These are phyloP conservation scores for Neocucurbitaria cava DNA, from an alignment of 2,329 filamentous ascomycete species.

Conservation along the genomic window DNA sequence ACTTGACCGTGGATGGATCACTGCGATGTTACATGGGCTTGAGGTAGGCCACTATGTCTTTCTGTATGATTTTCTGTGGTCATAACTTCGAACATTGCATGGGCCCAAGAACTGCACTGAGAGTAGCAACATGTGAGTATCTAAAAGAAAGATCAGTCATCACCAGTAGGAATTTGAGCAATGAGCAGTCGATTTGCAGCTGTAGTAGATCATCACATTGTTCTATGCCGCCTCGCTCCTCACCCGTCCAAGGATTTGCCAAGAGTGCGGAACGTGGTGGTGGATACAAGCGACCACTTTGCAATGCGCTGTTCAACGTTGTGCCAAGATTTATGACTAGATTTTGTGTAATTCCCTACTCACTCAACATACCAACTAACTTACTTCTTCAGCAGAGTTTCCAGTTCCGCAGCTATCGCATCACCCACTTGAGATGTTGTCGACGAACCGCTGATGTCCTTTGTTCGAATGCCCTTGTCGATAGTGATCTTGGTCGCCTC, in stretches of 20 bases:
- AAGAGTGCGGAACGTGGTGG: neutral
- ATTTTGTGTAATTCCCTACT: neutral
- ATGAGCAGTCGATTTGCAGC: neutral
- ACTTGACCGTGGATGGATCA: neutral
- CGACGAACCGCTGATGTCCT: slow-evolving; percentile 81
- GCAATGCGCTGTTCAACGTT: neutral
- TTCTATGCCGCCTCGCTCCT: neutral
- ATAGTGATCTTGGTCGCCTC: slow-evolving; percentile 80
- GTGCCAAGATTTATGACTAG: neutral
- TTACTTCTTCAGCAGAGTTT: slow-evolving; percentile 64
- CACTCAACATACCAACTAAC: neutral
- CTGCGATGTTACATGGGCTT: neutral
- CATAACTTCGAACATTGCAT: neutral
- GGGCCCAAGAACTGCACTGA: neutral
- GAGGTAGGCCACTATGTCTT: neutral
- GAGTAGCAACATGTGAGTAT: neutral
- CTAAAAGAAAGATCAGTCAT: neutral
- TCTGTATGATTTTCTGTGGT: neutral
- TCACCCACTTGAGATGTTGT: slow-evolving; percentile 83
- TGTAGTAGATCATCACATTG: neutral
- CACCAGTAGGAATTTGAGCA: neutral
- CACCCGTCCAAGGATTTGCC: neutral
- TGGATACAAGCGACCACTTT: neutral
- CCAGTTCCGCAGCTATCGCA: slow-evolving; percentile 77
- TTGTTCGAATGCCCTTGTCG: slow-evolving; percentile 78